A percentile compares a stretch with the other conserved stretches of the same genome.
These are phyloP conservation scores for Pugionium cornutum DNA, from an alignment of 345 rosid species.

Conservation along the genomic window DNA sequence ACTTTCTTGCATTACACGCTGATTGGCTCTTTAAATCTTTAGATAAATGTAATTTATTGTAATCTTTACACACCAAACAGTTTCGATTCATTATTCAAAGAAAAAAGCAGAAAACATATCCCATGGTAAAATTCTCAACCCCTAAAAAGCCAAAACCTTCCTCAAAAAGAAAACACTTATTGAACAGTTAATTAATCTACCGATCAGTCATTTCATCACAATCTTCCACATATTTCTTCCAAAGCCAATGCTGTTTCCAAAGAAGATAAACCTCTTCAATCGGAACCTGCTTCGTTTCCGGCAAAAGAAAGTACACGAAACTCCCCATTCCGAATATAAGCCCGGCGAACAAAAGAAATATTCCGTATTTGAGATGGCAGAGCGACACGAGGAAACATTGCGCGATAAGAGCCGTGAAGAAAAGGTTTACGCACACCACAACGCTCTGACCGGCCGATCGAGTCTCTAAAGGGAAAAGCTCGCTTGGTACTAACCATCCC, in stretches of 20 bases:
- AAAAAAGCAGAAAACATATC: neutral
- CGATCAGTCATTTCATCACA: conserved; percentile 1
- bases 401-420: conserved; percentile 82
- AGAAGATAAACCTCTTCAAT: conserved; percentile 80
- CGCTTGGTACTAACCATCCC: conserved; percentile 96
- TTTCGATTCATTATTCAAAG: neutral
- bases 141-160: conserved; percentile 2
- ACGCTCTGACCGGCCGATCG: conserved; percentile 91
- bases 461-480: conserved; percentile 82
- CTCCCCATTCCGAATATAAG: conserved; percentile 65
- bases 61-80: neutral
- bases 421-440: conserved; percentile 75
- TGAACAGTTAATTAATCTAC: neutral
- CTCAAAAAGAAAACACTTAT: too few species aligned
- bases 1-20: conserved; percentile 13
- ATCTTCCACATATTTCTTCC: conserved; percentile 60
- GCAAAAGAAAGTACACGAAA: conserved; percentile 77
- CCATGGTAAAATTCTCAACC: neutral
- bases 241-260: conserved; percentile 73
- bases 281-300: conserved; percentile 88
- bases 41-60: too few species aligned
- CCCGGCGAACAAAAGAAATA: conserved; percentile 70
- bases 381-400: conserved; percentile 75
- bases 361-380: conserved; percentile 71
- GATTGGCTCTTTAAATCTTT: neutral